A percentile compares a stretch with the other conserved stretches of the same genome.
These are phyloP conservation scores for Debaryomyces maramus DNA, from an alignment of 805 yeast species.

Conservation along the genomic window DNA sequence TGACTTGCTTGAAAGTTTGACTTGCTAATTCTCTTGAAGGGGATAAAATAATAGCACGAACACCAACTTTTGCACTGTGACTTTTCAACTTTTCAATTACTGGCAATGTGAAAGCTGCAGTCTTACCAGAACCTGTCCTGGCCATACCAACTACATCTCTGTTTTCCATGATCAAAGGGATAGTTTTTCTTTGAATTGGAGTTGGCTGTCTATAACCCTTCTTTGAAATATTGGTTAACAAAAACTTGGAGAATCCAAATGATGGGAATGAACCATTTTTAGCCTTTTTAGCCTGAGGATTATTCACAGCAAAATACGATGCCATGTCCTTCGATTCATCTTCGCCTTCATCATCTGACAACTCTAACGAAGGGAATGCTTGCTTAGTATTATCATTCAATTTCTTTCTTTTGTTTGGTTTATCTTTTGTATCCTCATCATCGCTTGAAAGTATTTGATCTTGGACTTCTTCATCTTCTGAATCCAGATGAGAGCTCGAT, in stretches of 20 bases:
- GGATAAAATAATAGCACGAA: conserved; percentile 82
- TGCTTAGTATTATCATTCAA: conserved; percentile 23
- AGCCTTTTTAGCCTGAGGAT: conserved; percentile 54
- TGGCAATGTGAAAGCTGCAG: conserved; percentile 95
- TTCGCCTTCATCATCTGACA: conserved; percentile 51
- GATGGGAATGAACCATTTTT: conserved; percentile 85
- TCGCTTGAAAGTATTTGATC: conserved; percentile 57
- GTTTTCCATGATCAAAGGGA: conserved; percentile 82
- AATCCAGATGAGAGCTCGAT: conserved; percentile 16
- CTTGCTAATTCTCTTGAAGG: conserved; percentile 96
- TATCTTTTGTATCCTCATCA: conserved; percentile 39
- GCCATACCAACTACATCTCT: conserved; percentile 99
- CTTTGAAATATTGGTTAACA: conserved; percentile 67
- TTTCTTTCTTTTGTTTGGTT: conserved; percentile 27
- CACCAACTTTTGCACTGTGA: conserved; percentile 86
- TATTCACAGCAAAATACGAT: conserved; percentile 40
- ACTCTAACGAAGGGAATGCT: conserved; percentile 51
- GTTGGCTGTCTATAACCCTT: conserved; percentile 96
- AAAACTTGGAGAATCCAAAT: conserved; percentile 77
- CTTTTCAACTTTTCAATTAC: conserved; percentile 79
- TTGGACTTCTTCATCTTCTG: conserved; percentile 40
- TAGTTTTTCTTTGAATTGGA: conserved; percentile 95
- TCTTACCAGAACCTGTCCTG: conserved; percentile 97
- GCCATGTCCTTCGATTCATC: conserved; percentile 22
- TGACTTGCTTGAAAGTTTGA: conserved; percentile 86